phyloP scores from a whole-genome alignment of 495 filamentous ascomycete genomes.

The Penicillium cosmopolitanum region DNA sequence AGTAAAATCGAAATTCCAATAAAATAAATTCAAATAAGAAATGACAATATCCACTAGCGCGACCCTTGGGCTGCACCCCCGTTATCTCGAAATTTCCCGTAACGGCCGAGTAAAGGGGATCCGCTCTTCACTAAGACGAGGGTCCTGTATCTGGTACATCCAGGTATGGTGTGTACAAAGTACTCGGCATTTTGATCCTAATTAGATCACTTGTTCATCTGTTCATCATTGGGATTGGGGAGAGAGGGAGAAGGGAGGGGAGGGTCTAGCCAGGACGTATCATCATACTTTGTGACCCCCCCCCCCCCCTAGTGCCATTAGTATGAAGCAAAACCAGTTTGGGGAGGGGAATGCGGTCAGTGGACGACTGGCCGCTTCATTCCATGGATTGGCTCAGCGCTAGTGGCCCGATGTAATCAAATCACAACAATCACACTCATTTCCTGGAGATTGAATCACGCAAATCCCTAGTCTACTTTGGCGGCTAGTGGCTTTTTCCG shows the following conservation, averaged over 20 bases:
- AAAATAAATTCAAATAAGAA: conserved; percentile 27
- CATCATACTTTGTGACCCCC: conserved; percentile 19
- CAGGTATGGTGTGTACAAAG: neutral
- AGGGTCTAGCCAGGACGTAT: conserved; percentile 10
- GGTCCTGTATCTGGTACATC: neutral
- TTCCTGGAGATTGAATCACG: conserved; percentile 11
- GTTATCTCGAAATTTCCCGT: conserved; percentile 34
- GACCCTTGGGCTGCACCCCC: conserved; percentile 36
- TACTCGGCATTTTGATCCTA: conserved; percentile 3
- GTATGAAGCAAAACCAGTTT: conserved; percentile 29
- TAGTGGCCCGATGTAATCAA: conserved; percentile 31
- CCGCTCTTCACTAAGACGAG: neutral
- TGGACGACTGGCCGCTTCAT: conserved; percentile 1
- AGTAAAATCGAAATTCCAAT: conserved; percentile 16
- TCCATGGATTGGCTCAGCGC: conserved; percentile 32
- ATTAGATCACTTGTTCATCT: conserved; percentile 11
- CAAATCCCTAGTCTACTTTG: neutral
- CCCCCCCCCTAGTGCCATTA: conserved; percentile 14
- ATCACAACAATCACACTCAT: conserved; percentile 28
- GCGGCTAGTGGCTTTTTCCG: no score
- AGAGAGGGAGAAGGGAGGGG: neutral
- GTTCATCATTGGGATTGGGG: neutral
- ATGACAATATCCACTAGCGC: conserved; percentile 35
- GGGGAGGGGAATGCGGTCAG: conserved; percentile 17
- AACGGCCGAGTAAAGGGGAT: conserved; percentile 31